Evolutionary conservation across 768 basidiomycete genomes (phyloP).

Genomic region (Leucosporidium creatinivorum): DNA sequence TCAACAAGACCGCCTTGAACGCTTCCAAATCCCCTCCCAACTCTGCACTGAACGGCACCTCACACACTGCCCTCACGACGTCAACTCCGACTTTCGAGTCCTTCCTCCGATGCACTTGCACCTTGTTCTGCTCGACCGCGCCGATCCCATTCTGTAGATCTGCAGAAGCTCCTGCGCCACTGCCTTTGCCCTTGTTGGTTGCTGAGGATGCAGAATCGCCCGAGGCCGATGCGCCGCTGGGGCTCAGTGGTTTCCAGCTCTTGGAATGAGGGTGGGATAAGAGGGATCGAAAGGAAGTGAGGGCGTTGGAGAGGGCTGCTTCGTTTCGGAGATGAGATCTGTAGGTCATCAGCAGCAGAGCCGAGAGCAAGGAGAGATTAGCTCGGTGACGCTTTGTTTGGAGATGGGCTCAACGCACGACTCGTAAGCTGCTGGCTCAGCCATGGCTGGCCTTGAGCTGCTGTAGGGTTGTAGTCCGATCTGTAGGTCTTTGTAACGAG

Average conservation of each 20-base stretch:
- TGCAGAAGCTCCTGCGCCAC: constrained; percentile 52
- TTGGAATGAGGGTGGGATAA: constrained; percentile 60
- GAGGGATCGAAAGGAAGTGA: constrained; percentile 60
- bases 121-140: constrained; percentile 60
- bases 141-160: constrained; percentile 45
- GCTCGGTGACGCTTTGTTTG: too few relatives aligned
- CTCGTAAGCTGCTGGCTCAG: too few relatives aligned
- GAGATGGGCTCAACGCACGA: too few relatives aligned
- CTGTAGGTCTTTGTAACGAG: not conserved
- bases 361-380: not conserved
- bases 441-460: not conserved
- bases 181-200: constrained; percentile 53
- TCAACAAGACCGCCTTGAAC: constrained; percentile 70
- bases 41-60: not conserved
- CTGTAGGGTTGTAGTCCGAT: not conserved
- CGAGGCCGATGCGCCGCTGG: constrained; percentile 33
- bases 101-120: constrained; percentile 66
- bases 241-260: constrained; percentile 70
- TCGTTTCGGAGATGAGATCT: not conserved
- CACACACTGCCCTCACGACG: constrained; percentile 15
- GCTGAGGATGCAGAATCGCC: constrained; percentile 37
- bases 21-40: constrained; percentile 39
- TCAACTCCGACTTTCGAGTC: constrained; percentile 60
- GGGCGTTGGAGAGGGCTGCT: not conserved
- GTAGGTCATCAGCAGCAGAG: not conserved